These are phyloP conservation scores for Acmispon strigosus DNA, from an alignment of 306 rosid species.

Conservation along the genomic window DNA sequence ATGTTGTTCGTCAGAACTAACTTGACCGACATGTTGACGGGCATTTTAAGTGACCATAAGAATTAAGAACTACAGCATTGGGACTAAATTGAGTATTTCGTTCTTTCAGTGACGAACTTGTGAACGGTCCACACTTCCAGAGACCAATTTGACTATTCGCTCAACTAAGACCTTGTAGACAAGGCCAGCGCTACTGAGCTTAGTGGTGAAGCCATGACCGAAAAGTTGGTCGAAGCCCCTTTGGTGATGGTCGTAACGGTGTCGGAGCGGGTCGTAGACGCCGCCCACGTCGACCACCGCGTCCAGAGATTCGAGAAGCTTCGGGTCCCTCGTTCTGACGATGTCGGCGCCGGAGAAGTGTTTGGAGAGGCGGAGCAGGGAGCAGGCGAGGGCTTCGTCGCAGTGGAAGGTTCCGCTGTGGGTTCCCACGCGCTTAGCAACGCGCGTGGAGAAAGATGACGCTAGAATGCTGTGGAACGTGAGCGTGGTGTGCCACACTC, in stretches of 20 bases:
- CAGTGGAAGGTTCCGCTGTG: constrained; percentile 57
- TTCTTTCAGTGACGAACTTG: too few species aligned
- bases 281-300: constrained; percentile 62
- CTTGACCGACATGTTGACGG: too few species aligned
- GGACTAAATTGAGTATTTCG: too few species aligned
- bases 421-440: constrained; percentile 38
- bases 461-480: constrained; percentile 5
- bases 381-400: constrained; percentile 67
- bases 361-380: constrained; percentile 41
- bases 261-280: constrained; percentile 32
- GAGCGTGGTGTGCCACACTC: not conserved
- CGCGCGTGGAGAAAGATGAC: constrained; percentile 24
- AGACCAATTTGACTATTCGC: too few species aligned
- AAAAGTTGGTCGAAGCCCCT: constrained; percentile 33
- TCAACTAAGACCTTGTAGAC: constrained; percentile 45
- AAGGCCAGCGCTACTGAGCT: constrained; percentile 59
- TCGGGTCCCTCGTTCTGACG: constrained; percentile 41
- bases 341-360: constrained; percentile 36
- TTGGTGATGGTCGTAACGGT: constrained; percentile 52
- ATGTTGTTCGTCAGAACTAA: too few species aligned
- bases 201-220: constrained; percentile 37
- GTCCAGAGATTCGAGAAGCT: constrained; percentile 30
- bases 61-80: too few species aligned
- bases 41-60: too few species aligned
- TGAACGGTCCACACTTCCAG: too few species aligned